phyloP scores from a whole-genome alignment of 441 rosid species.

The Biscutella auriculata region DNA sequence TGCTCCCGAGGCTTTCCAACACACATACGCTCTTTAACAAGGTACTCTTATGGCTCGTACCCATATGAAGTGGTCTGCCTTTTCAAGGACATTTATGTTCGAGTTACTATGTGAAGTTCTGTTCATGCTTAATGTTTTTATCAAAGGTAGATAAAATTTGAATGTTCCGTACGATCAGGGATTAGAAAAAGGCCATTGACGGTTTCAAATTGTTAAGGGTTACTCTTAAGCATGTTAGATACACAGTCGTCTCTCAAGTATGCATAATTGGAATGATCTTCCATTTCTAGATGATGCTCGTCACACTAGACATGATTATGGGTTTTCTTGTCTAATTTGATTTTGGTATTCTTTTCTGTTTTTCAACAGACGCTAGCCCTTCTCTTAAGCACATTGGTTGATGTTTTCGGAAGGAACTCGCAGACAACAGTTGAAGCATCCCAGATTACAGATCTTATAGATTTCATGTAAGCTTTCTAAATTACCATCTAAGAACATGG shows the following conservation, averaged over 20 bases:
- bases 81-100: background rate
- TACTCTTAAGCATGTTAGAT: background rate
- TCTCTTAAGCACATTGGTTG: conserved; percentile 58
- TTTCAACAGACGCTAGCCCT: conserved; percentile 47
- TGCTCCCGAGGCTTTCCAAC: conserved; percentile 86
- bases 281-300: background rate
- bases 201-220: background rate
- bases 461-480: conserved; percentile 58
- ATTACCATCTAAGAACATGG: background rate
- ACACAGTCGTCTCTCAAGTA: background rate
- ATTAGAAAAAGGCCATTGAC: no score
- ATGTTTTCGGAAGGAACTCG: conserved; percentile 66
- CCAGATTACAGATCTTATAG: conserved; percentile 70
- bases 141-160: no score
- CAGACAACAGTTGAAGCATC: conserved; percentile 59
- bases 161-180: no score
- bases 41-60: conserved; percentile 32
- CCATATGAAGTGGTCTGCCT: background rate
- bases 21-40: conserved; percentile 80
- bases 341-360: background rate
- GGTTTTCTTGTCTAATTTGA: background rate
- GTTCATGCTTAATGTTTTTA: no score
- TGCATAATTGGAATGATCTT: background rate
- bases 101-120: background rate
- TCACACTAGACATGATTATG: background rate